Percentiles rank a stretch among this genome's conserved stretches.
Conservation (phyloP, 78 protist species). For the Monosiga brevicollis region DNA sequence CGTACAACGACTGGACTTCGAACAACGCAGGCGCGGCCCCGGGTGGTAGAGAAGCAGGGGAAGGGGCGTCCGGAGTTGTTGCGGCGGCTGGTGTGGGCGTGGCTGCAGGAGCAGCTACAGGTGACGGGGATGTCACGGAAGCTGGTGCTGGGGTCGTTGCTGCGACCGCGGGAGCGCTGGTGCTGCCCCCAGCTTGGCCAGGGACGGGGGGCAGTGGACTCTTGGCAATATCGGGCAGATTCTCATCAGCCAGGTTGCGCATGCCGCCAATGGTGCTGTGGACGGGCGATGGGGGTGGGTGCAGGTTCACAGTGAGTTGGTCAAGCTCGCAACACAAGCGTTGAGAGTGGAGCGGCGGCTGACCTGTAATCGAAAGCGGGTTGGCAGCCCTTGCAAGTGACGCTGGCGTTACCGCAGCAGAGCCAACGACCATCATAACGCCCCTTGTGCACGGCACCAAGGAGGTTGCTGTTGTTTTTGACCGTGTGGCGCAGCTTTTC, state of each 20-base stretch:
- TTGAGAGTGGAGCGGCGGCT: neutral
- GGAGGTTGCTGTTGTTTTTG: neutral
- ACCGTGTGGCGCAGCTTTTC: neutral
- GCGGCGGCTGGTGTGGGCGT: neutral
- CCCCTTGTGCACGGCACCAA: neutral
- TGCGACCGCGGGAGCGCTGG: neutral
- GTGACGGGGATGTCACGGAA: neutral
- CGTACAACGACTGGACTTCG: neutral
- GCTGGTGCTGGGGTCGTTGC: neutral
- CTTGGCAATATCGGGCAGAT: no score
- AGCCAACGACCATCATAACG: neutral
- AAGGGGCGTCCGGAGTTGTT: neutral
- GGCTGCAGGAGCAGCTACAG: no score
- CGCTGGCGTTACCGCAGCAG: neutral
- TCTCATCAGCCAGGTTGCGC: no score
- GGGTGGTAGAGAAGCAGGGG: neutral
- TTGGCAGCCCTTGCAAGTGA: neutral
- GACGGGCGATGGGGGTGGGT: no score
- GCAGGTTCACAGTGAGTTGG: neutral
- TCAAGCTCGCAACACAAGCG: neutral
- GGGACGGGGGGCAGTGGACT: neutral
- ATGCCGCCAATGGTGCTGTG: no score
- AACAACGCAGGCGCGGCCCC: neutral
- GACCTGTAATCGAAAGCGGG: neutral
- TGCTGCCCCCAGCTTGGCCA: neutral